Evolutionary conservation across 805 yeast genomes (phyloP), one percentile per base, ranked within the genome.

Genomic region (Saccharomycopsis amapae): DNA sequence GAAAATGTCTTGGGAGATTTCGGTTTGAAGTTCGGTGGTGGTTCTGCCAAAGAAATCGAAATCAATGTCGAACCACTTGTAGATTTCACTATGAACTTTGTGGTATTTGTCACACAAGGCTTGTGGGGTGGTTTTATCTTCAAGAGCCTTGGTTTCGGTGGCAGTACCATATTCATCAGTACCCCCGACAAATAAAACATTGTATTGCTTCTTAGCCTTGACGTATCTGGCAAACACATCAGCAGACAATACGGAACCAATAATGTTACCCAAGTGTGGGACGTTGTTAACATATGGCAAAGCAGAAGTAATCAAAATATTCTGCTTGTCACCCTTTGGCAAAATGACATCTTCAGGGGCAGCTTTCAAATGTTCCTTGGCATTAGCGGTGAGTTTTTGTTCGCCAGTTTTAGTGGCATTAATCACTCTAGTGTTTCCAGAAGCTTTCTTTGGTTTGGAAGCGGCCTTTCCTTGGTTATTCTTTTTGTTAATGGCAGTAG

Each of bases 141-240:
- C 97, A 42, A 93, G 68, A 9, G 98, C 98, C 67, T 90, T 93
- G 24, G 98, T 93, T 66, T 93, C 99, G 13, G 98, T 93, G 39
- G 99, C 99, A 48, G 99, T 93, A 62, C 99, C 99, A 62, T 93
- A 93, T 68, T 93, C 99, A 63, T 93, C 99, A 32, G 98, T 93
- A 68, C 99, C 99, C 66, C 98, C 88, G 47, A 93, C 67, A 59
- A 70, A 93, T 53, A 93, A 68, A 18, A 95, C 72, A 63, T 89
- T 93, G 68, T 82, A 81, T 64, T 87, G 85, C 71, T 96, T 79
- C 57, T 82, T 80, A 17, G 34, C 20, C 65, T 88, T 89, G 62
- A 85, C 78, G 65, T 85, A 93, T 61, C 97, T 79, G 46, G 97
- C 75, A 65, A 76, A 93, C 52, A 90, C 85, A 68, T 93, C 99